Base-by-base conservation (phyloP, 2,329 filamentous ascomycete genomes). In the Samsoniella hepiali region DNA sequence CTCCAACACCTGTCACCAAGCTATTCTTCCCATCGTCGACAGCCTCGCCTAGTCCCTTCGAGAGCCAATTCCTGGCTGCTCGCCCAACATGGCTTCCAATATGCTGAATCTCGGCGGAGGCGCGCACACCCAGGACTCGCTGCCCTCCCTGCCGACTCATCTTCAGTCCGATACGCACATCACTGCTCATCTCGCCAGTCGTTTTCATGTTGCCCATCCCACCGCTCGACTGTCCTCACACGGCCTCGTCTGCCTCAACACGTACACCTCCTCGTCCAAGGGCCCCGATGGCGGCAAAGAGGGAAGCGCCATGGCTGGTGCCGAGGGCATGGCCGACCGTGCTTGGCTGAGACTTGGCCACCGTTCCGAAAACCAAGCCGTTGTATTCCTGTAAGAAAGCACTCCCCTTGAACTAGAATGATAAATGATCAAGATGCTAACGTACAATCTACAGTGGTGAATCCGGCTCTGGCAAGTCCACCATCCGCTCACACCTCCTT, bases 391-490 rank as follows among this genome's bases (percentile, higher is more conserved):
- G 93, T 97, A 84, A 81, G 91, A 85, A 8, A 15, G 31, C 45
- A 15, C 11, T 29, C 42, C 42, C 47, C 2, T 22, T 8, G 3
- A 42, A 29, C 32, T 50, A 17, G 3, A 51, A 57, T 50, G n/a
- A 50, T 22, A 15, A 40, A 27, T 11, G 6, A 54, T 36, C 55
- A 38, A 31, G 17, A 63, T 69, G 72, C 69, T 72, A 65, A 75
- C 66, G 51, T 64, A 9, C 31, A 10, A 53, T 67, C 57, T 49
- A 17, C 68, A 97, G 93, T 68, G 95, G 95, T 76, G 95, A 99
- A 83, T 96, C 93, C 63, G 95, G 95, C 53, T 89, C 95, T 38
- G 95, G 95, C 70, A 99, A 99, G 80, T 97, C 95, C 0, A 99
- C 95, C 0, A 82, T 98, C 71, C 89, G 95, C 66, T 91, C 92